phyloP scores from a whole-genome alignment of 805 yeast species.

The Cyberlindnera petersonii region DNA sequence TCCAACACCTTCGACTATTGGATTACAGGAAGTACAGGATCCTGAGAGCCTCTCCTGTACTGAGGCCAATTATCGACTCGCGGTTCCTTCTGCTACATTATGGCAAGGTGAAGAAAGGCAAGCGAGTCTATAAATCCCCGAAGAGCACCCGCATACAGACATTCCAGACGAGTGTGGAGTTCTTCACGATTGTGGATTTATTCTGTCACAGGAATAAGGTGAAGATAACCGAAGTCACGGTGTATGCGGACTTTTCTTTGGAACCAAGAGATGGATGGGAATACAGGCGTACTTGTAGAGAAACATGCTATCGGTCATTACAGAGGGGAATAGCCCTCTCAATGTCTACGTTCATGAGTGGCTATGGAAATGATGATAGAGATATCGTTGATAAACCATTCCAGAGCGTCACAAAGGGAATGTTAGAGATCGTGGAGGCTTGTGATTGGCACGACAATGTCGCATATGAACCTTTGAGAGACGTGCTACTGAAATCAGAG shows the following conservation, averaged over 20 bases:
- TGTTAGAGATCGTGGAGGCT: too few species aligned
- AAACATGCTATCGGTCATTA: neutral
- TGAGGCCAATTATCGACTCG: constrained; percentile 3
- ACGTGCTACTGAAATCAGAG: neutral
- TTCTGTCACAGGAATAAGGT: neutral
- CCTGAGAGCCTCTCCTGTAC: constrained; percentile 3
- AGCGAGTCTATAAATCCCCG: neutral
- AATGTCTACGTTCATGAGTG: neutral
- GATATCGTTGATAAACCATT: too few species aligned
- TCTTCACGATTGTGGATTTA: neutral
- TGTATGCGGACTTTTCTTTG: neutral
- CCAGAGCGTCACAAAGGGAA: too few species aligned
- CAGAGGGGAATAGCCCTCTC: neutral
- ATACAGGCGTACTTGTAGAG: neutral
- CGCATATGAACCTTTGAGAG: neutral
- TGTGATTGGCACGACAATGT: too few species aligned
- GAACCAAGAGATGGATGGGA: neutral
- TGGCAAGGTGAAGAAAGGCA: neutral
- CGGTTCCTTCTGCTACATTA: constrained; percentile 4
- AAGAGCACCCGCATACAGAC: neutral
- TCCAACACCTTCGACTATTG: neutral
- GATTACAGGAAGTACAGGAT: constrained; percentile 9
- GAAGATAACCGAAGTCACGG: neutral
- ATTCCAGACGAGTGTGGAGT: neutral
- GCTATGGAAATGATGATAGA: neutral